phyloP scores from a whole-genome alignment of 1,284 basidiomycete genomes.

The Sanghuangporus weigelae region DNA sequence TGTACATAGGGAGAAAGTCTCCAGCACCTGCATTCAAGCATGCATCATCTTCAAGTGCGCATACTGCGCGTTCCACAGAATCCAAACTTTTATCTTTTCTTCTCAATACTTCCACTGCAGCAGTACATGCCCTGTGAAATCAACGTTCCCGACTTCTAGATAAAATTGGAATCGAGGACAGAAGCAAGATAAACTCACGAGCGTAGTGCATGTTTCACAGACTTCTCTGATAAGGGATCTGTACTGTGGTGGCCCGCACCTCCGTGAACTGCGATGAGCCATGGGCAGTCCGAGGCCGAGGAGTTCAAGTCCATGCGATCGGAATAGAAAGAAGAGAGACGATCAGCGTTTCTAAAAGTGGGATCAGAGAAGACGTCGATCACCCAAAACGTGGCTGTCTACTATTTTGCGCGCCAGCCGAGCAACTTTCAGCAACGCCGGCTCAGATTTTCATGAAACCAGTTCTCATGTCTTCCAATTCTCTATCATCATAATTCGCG shows the following conservation, averaged over 20 bases:
- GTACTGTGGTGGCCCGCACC: slow-evolving; percentile 56
- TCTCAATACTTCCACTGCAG: not conserved
- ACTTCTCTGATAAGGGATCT: slow-evolving; percentile 33
- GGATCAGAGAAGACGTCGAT: not conserved
- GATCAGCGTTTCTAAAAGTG: slow-evolving; percentile 1
- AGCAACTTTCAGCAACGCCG: not conserved
- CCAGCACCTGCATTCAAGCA: slow-evolving; percentile 59
- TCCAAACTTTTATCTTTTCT: slow-evolving; percentile 30
- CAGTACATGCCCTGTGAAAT: not conserved
- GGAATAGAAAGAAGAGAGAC: not conserved
- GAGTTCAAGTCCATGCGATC: not conserved
- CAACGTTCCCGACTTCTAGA: not conserved
- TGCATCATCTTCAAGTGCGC: slow-evolving; percentile 53
- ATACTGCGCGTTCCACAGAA: slow-evolving; percentile 48
- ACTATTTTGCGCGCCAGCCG: not conserved
- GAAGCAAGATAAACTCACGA: slow-evolving; percentile 34
- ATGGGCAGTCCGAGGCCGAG: not conserved
- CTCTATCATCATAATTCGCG: not conserved
- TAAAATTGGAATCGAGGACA: not conserved
- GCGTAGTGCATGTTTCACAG: slow-evolving; percentile 48
- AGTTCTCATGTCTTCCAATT: not conserved
- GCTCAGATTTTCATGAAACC: not conserved
- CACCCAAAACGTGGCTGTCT: not conserved
- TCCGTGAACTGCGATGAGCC: slow-evolving; percentile 53
- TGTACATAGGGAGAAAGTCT: no score